These are phyloP conservation scores for Talaromyces sp. DNA, from an alignment of 2,329 filamentous ascomycete genomes.

Conservation along the genomic window DNA sequence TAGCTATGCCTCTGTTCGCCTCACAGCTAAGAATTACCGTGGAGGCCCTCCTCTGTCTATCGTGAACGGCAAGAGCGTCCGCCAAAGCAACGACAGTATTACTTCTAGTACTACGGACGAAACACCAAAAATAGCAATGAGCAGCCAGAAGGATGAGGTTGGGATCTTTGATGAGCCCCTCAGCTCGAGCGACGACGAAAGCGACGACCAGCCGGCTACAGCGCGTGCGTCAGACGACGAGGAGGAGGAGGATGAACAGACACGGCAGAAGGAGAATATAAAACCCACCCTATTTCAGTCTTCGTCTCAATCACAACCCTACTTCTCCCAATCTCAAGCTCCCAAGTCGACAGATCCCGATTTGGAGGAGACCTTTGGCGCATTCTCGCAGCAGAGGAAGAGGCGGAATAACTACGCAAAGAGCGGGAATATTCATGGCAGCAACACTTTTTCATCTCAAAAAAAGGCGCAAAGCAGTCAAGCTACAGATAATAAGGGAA, in stretches of 20 bases:
- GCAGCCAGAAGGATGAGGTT: neutral
- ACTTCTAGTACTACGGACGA: neutral
- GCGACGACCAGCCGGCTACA: neutral
- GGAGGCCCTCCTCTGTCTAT: constrained; percentile 19
- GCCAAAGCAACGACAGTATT: neutral
- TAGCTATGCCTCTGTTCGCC: neutral
- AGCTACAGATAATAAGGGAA: neutral
- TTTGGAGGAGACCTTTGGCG: neutral
- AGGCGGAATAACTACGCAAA: neutral
- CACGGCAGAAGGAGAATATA: neutral
- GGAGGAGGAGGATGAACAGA: neutral
- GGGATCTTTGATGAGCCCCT: constrained; percentile 26
- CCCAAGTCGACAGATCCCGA: neutral
- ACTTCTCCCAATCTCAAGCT: neutral
- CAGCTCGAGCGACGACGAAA: constrained; percentile 27
- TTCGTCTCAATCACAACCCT: neutral
- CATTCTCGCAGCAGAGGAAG: neutral
- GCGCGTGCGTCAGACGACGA: neutral
- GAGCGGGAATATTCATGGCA: neutral
- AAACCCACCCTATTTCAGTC: neutral
- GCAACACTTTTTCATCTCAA: neutral
- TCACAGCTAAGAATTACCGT: neutral
- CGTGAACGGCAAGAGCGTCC: constrained; percentile 9
- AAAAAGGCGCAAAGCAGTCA: neutral
- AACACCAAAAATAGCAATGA: neutral